phyloP scores from a whole-genome alignment of 2,329 filamentous ascomycete genomes.

The Lecanoromycetidae sp. region DNA sequence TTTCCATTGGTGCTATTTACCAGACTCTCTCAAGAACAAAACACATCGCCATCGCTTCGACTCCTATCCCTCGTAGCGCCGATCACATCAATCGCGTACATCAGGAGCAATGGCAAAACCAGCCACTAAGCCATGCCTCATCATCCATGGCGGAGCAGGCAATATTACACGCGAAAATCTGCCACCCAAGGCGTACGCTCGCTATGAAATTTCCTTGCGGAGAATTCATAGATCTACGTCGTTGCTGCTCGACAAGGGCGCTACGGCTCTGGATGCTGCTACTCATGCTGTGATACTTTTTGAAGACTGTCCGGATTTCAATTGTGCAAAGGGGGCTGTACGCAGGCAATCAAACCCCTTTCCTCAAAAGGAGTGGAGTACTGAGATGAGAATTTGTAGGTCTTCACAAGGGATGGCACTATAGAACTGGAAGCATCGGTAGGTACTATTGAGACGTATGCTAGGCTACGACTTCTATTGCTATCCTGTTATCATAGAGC shows the following conservation, averaged over 20 bases:
- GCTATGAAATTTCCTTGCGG: conserved; percentile 50
- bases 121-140: conserved; percentile 42
- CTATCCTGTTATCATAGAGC: no score
- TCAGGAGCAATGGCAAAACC: no score
- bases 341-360: not conserved
- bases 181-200: conserved; percentile 43
- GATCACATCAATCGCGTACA: no score
- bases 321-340: conserved; percentile 73
- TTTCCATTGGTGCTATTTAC: no score
- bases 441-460: no score
- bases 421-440: conserved; percentile 72
- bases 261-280: conserved; percentile 59
- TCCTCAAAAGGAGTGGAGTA: not conserved
- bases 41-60: no score
- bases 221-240: conserved; percentile 44
- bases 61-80: no score
- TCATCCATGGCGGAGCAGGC: conserved; percentile 63
- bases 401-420: conserved; percentile 65
- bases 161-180: conserved; percentile 52
- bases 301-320: conserved; percentile 73
- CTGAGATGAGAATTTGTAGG: not conserved
- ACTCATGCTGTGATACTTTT: conserved; percentile 63
- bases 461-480: no score
- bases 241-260: conserved; percentile 29
- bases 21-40: no score